Percentiles rank a stretch among this genome's conserved stretches.
These are phyloP conservation scores for Cordyceps tenuipes DNA, from an alignment of 2,329 filamentous ascomycete species.

Conservation along the genomic window DNA sequence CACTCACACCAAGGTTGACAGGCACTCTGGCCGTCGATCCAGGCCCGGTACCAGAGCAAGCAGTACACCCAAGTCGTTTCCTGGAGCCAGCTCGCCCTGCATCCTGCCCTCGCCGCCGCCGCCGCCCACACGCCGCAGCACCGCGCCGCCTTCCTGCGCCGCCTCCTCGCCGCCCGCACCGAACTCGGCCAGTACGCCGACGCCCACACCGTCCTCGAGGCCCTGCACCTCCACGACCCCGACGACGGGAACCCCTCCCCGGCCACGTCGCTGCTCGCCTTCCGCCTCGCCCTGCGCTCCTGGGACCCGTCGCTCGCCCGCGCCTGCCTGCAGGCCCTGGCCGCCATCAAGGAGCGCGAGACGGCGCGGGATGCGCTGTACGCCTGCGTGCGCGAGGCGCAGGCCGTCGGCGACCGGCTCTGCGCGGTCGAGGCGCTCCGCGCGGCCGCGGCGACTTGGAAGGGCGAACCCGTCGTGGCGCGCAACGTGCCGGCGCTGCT, in stretches of 20 bases:
- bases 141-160: conserved; percentile 60
- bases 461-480: conserved; percentile 12
- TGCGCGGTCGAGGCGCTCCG: conserved; percentile 40
- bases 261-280: conserved; percentile 65
- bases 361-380: conserved; percentile 55
- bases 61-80: conserved; percentile 30
- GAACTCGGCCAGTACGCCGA: conserved; percentile 27
- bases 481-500: conserved; percentile 29
- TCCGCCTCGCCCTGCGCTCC: conserved; percentile 58
- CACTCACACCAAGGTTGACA: neutral
- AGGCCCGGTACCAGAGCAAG: neutral
- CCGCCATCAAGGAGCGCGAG: conserved; percentile 39
- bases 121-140: no score
- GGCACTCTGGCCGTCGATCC: neutral
- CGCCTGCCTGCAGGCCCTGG: conserved; percentile 55
- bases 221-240: conserved; percentile 34
- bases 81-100: conserved; percentile 66
- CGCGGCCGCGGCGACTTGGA: conserved; percentile 22
- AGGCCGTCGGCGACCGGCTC: conserved; percentile 51
- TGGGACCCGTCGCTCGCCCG: conserved; percentile 50
- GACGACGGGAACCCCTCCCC: conserved; percentile 21
- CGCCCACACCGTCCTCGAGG: conserved; percentile 34
- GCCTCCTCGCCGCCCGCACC: conserved; percentile 62
- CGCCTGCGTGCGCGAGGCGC: conserved; percentile 71
- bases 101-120: conserved; percentile 54